These are phyloP conservation scores for Debaryomyces singareniensis DNA, from an alignment of 1,139 yeast species.

Conservation along the genomic window DNA sequence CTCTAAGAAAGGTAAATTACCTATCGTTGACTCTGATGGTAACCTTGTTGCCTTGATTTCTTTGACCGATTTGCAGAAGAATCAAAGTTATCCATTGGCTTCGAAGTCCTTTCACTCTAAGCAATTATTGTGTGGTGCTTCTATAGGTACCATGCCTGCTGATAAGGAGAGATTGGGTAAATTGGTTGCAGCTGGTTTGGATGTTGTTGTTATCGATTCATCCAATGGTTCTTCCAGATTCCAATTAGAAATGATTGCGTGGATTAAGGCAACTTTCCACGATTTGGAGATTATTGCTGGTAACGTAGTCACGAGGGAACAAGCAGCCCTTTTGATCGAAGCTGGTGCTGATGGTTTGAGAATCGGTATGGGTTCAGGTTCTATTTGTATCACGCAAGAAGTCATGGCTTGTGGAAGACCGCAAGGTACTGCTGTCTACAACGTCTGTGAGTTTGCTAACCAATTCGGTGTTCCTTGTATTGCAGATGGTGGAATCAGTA, in stretches of 20 bases:
- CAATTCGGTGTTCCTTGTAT: constrained; percentile 92
- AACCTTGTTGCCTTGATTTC: constrained; percentile 84
- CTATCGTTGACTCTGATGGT: constrained; percentile 75
- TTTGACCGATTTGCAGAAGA: constrained; percentile 95
- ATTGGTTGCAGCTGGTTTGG: constrained; percentile 94
- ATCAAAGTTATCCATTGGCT: constrained; percentile 88
- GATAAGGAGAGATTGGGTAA: constrained; percentile 79
- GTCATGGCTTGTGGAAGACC: constrained; percentile 99
- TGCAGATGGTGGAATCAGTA: constrained; percentile 99
- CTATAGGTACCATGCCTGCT: constrained; percentile 88
- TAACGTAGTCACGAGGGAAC: constrained; percentile 98
- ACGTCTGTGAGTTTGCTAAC: constrained; percentile 81
- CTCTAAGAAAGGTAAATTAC: constrained; percentile 96
- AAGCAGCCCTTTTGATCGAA: constrained; percentile 90
- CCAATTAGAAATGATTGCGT: constrained; percentile 89
- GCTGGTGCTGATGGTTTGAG: constrained; percentile 98
- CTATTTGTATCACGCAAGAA: constrained; percentile 98
- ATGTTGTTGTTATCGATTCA: constrained; percentile 91
- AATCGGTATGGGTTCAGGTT: constrained; percentile 99
- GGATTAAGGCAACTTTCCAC: constrained; percentile 80
- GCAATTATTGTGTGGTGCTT: constrained; percentile 98
- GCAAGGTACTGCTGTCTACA: constrained; percentile 95
- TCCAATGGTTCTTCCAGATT: constrained; percentile 95
- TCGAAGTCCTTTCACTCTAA: constrained; percentile 89
- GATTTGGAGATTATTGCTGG: constrained; percentile 90